Base-by-base conservation (phyloP, 176 grass and related monocot genomes). In the Leersia perrieri region DNA sequence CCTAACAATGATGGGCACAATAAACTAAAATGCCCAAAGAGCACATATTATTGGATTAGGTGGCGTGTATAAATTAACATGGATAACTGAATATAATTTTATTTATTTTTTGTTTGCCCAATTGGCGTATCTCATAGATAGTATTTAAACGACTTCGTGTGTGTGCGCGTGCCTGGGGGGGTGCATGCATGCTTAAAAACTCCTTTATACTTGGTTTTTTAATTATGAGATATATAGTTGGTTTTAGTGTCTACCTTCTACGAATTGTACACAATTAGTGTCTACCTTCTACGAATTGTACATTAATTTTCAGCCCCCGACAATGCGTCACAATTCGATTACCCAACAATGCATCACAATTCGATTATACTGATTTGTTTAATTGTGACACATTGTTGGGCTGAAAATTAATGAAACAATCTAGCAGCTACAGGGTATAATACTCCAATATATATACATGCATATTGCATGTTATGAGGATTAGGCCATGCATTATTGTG, bases 1-100 rank as follows among this genome's bases (percentile, higher is more conserved):
- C 61, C 16, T 44, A 68, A 45, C 87, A 84, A 84, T 80, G 61
- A 84, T 84, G 61, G 87, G 80, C 67, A 40, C 30, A 63, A 41
- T 41, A 79, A 83, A 79, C 60, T 68, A n/a, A n/a, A n/a, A 11
- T 36, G 33, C 80, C 33, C 11, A 57, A 18, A 73, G 16, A 49
- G 31, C 68, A 80, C 40, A 39, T 75, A 76, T 47, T 45, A 45
- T 5, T n/a, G n/a, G n/a, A n/a, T n/a, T n/a, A n/a, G n/a, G n/a
- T n/a, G n/a, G n/a, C n/a, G n/a, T n/a, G n/a, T n/a, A n/a, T n/a
- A n/a, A n/a, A n/a, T 0, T 44, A 44, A 13, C 12, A 15, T 13
- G 42, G 42, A 5, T 16, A 45, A 45, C 31, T 64, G 31, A 11
- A 18, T 38, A 34, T 12, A 11, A 15, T 45, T 15, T 13, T 45